Evolutionary conservation across 805 yeast genomes (phyloP), one percentile per base, ranked within the genome.

Genomic region (Metschnikowia hibisci): DNA sequence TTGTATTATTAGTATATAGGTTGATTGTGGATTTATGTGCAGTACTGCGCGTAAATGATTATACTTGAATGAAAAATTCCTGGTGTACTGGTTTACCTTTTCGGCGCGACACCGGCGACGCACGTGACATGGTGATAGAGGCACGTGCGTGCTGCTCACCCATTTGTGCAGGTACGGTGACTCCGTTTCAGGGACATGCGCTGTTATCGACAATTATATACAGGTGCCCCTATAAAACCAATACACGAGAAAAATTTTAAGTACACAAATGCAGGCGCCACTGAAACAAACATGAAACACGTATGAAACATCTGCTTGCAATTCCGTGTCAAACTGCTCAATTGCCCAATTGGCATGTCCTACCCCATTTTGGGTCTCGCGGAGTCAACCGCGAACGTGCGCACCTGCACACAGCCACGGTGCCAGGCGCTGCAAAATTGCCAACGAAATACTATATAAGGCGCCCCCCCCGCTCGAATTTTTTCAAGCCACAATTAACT

Each of bases 401-500:
- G 41, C 18, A 26, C 44, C 33, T 40, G 44, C 44, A 40, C 28
- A 40, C 30, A 30, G 28, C 18, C 40, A 14, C 23, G 29, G 32
- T 13, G 32, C 38, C 26, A 28, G 32, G 39, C 32, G 40, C 40
- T 28, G 32, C 40, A 28, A n/a, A 28, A n/a, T 39, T 32, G 25
- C 42, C 25, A 16, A 32, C 31, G 22, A 10, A 22, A 25, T 14
- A 18, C 34, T 32, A 32, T 39, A 37, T 39, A 43, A 31, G 32
- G 16, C 40, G 32, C 26, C 26, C 32, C 32, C 40, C 40, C 32
- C 29, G n/a, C 32, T 12, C 27, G 11, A 27, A n/a, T n/a, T 36
- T 36, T 20, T 36, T 20, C 14, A 36, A 18, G 29, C 40, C 18
- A 23, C 33, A 13, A 11, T 25, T 25, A 18, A 77, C 48, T 63